phyloP scores from a whole-genome alignment of 495 filamentous ascomycete genomes.

The Rusavskia elegans region DNA sequence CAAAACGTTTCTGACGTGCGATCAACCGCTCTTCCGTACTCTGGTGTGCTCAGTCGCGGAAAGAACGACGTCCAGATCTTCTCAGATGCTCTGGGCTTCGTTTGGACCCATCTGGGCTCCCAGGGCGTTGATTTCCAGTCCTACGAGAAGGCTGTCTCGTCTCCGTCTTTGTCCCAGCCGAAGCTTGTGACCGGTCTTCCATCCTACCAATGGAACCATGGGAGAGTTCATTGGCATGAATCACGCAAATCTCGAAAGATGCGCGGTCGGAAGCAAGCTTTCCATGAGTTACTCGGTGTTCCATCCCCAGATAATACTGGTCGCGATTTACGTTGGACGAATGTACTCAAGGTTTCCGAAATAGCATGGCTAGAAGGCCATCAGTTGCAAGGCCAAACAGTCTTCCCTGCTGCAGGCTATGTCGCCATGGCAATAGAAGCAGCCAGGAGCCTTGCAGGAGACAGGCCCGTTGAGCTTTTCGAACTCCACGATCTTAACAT shows the following conservation, averaged over 20 bases:
- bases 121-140: not conserved
- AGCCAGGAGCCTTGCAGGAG: slow-evolving; percentile 2
- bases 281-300: slow-evolving; percentile 21
- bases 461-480: slow-evolving; percentile 13
- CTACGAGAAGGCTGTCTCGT: not conserved
- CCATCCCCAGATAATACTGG: slow-evolving; percentile 9
- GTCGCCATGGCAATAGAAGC: slow-evolving; percentile 41
- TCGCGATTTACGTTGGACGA: slow-evolving; percentile 19
- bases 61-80: slow-evolving; percentile 24
- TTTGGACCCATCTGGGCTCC: slow-evolving; percentile 29
- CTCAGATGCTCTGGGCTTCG: slow-evolving; percentile 28
- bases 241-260: slow-evolving; percentile 20
- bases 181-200: slow-evolving; percentile 26
- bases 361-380: slow-evolving; percentile 26
- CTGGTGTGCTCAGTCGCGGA: slow-evolving; percentile 22
- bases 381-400: slow-evolving; percentile 20
- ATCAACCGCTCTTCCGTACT: slow-evolving; percentile 20
- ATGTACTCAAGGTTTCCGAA: slow-evolving; percentile 17
- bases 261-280: slow-evolving; percentile 3
- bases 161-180: not conserved
- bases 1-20: slow-evolving; percentile 22
- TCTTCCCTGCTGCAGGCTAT: slow-evolving; percentile 45
- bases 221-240: slow-evolving; percentile 26
- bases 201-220: slow-evolving; percentile 33
- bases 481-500: slow-evolving; percentile 25